Conservation (phyloP, 2,329 filamentous ascomycete species). For the Fusarium sp. region DNA sequence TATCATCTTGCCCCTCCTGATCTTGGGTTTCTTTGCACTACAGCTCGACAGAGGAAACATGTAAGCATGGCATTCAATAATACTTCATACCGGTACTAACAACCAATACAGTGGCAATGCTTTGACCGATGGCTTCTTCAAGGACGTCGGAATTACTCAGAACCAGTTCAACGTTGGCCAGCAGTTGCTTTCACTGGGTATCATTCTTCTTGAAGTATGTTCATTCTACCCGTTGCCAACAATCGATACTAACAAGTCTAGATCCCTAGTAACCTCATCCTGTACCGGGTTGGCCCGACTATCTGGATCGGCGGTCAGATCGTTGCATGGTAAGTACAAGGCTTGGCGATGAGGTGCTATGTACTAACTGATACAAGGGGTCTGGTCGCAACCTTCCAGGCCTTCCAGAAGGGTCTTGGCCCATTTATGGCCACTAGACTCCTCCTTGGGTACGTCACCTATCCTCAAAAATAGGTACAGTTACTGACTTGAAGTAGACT, state of each 20-base stretch:
- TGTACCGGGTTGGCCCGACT: slow-evolving; percentile 58
- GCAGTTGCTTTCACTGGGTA: slow-evolving; percentile 58
- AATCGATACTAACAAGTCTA: neutral
- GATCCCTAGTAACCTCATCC: slow-evolving; percentile 61
- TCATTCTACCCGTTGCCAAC: neutral
- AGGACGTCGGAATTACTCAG: slow-evolving; percentile 58
- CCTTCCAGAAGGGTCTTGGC: slow-evolving; percentile 46
- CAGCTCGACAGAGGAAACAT: slow-evolving; percentile 53
- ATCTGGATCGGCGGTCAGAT: slow-evolving; percentile 52
- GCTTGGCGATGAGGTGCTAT: neutral
- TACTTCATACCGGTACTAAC: neutral
- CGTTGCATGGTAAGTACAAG: slow-evolving; percentile 50
- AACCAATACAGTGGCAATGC: slow-evolving; percentile 48
- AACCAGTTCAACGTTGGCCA: slow-evolving; percentile 61
- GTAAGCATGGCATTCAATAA: slow-evolving; percentile 26
- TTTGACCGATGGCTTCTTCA: slow-evolving; percentile 58
- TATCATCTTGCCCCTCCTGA: slow-evolving; percentile 58
- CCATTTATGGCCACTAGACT: slow-evolving; percentile 52
- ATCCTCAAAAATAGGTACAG: neutral
- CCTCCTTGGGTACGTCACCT: slow-evolving; percentile 28
- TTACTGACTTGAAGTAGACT: slow-evolving; percentile 9
- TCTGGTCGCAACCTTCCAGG: slow-evolving; percentile 50
- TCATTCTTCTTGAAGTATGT: slow-evolving; percentile 45
- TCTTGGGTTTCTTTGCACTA: slow-evolving; percentile 59
- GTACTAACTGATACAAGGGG: slow-evolving; percentile 45